Evolutionary conservation across 1,284 basidiomycete genomes (phyloP).

Genomic region (Marasmius sp.): DNA sequence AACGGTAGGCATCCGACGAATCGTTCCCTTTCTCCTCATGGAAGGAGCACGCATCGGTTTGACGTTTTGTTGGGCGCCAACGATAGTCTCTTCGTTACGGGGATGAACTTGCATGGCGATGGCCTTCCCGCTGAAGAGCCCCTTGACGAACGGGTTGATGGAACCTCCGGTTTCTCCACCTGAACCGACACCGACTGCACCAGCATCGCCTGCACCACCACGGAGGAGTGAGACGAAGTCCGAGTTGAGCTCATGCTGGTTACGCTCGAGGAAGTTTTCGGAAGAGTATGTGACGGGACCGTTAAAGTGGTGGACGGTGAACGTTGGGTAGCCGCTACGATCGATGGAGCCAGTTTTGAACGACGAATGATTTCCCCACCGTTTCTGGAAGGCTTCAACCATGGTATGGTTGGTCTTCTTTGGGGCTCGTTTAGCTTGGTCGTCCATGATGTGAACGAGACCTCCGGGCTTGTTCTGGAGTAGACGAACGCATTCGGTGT

Average conservation of each 20-base stretch:
- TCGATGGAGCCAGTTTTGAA: slow-evolving; percentile 83
- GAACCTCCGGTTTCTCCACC: slow-evolving; percentile 40
- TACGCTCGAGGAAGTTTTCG: slow-evolving; percentile 87
- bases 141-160: slow-evolving; percentile 88
- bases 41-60: slow-evolving; percentile 93
- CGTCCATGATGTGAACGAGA: slow-evolving; percentile 96
- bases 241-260: slow-evolving; percentile 87
- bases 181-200: slow-evolving; percentile 35
- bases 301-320: slow-evolving; percentile 91
- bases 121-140: slow-evolving; percentile 84
- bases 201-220: slow-evolving; percentile 63
- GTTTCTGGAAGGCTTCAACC: slow-evolving; percentile 92
- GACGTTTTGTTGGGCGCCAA: slow-evolving; percentile 89
- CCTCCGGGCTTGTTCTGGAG: slow-evolving; percentile 89
- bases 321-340: slow-evolving; percentile 81
- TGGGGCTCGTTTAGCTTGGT: slow-evolving; percentile 83
- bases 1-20: slow-evolving; percentile 62
- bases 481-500: slow-evolving; percentile 86
- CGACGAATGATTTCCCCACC: slow-evolving; percentile 90
- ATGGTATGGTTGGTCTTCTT: slow-evolving; percentile 94
- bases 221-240: slow-evolving; percentile 91
- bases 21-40: slow-evolving; percentile 74
- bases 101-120: slow-evolving; percentile 92
- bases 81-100: slow-evolving; percentile 90
- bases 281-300: slow-evolving; percentile 91